Evolutionary conservation across 169 alveolate species (phyloP).

Genomic region (Cryptosporidium ryanae): DNA sequence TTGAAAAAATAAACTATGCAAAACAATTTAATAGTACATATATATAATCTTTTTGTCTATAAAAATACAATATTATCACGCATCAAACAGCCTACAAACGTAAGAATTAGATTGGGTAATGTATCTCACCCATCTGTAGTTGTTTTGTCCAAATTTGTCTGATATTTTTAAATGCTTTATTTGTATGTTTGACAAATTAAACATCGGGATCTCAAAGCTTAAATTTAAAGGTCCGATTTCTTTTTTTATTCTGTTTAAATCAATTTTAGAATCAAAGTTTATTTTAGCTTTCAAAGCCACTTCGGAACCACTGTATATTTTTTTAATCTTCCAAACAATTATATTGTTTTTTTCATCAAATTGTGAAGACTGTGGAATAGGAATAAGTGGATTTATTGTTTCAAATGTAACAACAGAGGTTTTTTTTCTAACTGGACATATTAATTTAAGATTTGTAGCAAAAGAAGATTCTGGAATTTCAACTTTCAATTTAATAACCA

Average conservation of each 20-base stretch:
- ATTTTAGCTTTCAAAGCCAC: slow-evolving; percentile 67
- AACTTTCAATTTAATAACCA: slow-evolving; percentile 86
- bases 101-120: slow-evolving; percentile 93
- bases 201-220: slow-evolving; percentile 95
- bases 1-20: too few species aligned
- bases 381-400: slow-evolving; percentile 35
- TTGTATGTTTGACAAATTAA: slow-evolving; percentile 91
- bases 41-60: too few species aligned
- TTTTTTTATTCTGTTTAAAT: slow-evolving; percentile 80
- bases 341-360: slow-evolving; percentile 85
- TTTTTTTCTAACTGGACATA: slow-evolving; percentile 86
- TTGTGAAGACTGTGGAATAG: slow-evolving; percentile 77
- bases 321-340: slow-evolving; percentile 91
- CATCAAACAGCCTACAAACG: slow-evolving; percentile 84
- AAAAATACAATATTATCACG: not conserved
- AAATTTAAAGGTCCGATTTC: slow-evolving; percentile 93
- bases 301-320: slow-evolving; percentile 87
- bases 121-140: slow-evolving; percentile 96
- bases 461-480: slow-evolving; percentile 87
- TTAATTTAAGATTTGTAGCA: slow-evolving; percentile 86
- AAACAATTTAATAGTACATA: too few species aligned
- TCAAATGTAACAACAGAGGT: slow-evolving; percentile 70
- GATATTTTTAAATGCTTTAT: slow-evolving; percentile 91
- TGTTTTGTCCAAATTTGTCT: slow-evolving; percentile 83
- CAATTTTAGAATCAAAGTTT: slow-evolving; percentile 73